Evolutionary conservation across 257 asterid species (phyloP), one percentile per base, ranked within the genome.

Genomic region (Solanum habrochaites): DNA sequence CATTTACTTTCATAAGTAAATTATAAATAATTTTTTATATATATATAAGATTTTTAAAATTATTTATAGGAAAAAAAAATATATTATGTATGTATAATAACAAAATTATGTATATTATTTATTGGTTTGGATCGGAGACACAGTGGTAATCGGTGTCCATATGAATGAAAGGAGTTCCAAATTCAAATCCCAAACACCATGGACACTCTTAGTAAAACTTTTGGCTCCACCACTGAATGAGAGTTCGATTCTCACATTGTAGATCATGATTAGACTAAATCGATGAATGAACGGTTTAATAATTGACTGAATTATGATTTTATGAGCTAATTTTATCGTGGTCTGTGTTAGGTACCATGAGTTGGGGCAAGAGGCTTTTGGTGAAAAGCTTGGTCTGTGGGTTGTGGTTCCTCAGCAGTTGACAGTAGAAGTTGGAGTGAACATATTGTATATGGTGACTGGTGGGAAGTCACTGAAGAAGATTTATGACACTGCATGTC

Each of bases 381-480:
- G 81, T 37, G 81, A 73, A 73, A 73, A 73, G 29, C 81, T 73
- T 35, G 81, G 81, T 49, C 27, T 73, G 6, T 73, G 23, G 23
- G 39, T 73, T 37, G 81, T 73, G 81, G 81, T 73, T 20, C 81
- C 81, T 37, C 81, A 73, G 0, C 81, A 73, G 7, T 25, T 73
- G 8, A 2, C 81, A 0, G 81, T 73, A 3, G 81, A 73, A 73
- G 2, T 73, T 21, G 81, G 81, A 73, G 49, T 73, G 49, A 73
- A 73, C 49, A 93, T 93, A 14, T 94, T 93, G 1, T 93, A 87
- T 83, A 93, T 92, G 96, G 90, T 93, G 45, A 88, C 93, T 6
- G 96, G 92, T 0, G 96, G 96, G 0, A 86, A 89, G 80, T 93
- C 94, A 9, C 86, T 93, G 12, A 83, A 87, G 89, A 90, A 93